Evolutionary conservation across 345 rosid species (phyloP), one percentile per base, ranked within the genome.

Genomic region (Chamaenerion angustifolium): DNA sequence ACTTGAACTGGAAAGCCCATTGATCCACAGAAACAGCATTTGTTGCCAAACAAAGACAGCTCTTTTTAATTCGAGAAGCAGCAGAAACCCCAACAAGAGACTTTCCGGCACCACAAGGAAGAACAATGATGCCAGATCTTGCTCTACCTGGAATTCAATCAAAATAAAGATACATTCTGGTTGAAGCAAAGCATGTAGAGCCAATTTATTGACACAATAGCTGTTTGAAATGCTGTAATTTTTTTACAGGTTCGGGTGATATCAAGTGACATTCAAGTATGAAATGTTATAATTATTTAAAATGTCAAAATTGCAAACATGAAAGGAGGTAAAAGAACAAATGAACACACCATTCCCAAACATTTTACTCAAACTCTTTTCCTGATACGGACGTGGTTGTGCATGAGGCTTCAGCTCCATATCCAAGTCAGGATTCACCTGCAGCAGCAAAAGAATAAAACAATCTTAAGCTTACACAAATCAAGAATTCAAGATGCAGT

Each of bases 71-170:
- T 15, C 96, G 73, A 63, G 76, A 71, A 25, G 96, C 98, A 19
- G 98, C 96, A 55, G 96, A 84, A 67, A 87, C 96, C 51, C 96
- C 98, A 50, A 92, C 98, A 14, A 92, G 66, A 49, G 96, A 87
- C 69, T 92, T 92, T 64, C 98, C 98, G 15, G 98, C 98, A 72
- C 98, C 96, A 77, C 98, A 82, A 25, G 96, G 98, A 31, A 92
- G 73, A 46, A 92, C 96, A 54, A 92, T 92, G 61, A 92, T 87
- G 51, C 96, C 98, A 49, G 98, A 92, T 66, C 98, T 82, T 46
- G 98, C 96, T 69, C 98, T 72, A 58, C 98, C 96, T 92, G 78
- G 43, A 52, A 69, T 54, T 57, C 12, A 57, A 11, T 16, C 6
- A 40, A 48, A 40, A 16, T 16, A 37, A 23, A 10, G 11, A 31